A percentile compares a stretch with the other conserved stretches of the same genome.
Conservation (phyloP, 2,329 filamentous ascomycete species). For the Claviceps quebecensis region DNA sequence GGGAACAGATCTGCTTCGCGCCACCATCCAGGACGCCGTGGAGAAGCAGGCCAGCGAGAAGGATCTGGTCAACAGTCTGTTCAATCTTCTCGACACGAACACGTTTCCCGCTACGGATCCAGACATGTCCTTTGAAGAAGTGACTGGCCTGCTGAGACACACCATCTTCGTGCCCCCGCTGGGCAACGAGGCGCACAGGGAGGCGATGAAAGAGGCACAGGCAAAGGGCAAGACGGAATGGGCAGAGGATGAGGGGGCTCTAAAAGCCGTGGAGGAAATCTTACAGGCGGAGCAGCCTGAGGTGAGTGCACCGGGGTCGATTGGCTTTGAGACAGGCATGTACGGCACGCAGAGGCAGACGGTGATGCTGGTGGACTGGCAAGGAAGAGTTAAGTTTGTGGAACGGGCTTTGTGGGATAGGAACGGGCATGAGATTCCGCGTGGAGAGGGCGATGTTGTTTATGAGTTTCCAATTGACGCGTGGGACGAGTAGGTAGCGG, state of each 20-base stretch:
- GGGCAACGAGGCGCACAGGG: constrained; percentile 31
- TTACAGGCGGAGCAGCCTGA: constrained; percentile 25
- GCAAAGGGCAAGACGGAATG: constrained; percentile 23
- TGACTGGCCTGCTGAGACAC: constrained; percentile 38
- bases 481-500: constrained; percentile 23
- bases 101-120: constrained; percentile 32
- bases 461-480: constrained; percentile 43
- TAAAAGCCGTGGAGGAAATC: constrained; percentile 22
- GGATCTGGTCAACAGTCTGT: constrained; percentile 36
- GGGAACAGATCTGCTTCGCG: constrained; percentile 33
- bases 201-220: constrained; percentile 29
- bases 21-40: constrained; percentile 27
- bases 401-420: constrained; percentile 48
- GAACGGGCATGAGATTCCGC: constrained; percentile 38
- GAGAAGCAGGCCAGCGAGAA: constrained; percentile 27
- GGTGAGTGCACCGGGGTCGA: constrained; percentile 12
- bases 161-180: constrained; percentile 49
- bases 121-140: constrained; percentile 35
- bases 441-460: constrained; percentile 40
- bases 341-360: constrained; percentile 55
- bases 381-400: constrained; percentile 44
- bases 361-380: constrained; percentile 46
- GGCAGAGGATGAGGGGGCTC: constrained; percentile 21
- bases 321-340: constrained; percentile 40
- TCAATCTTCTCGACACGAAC: constrained; percentile 41